Conservation (phyloP, 495 filamentous ascomycete genomes). For the Penicillium crystallinum region DNA sequence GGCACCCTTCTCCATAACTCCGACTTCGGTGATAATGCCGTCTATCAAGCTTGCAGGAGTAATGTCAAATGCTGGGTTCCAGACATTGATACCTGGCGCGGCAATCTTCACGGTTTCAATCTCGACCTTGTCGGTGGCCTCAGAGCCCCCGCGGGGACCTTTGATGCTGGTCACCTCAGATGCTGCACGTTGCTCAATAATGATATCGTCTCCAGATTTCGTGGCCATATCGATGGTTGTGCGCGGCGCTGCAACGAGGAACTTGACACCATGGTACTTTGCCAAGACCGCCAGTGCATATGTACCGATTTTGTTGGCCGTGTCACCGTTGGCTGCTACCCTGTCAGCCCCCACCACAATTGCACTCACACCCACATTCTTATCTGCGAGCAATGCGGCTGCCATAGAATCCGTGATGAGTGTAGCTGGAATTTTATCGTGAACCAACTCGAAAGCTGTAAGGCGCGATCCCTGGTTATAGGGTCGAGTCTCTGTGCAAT, state of each 20-base stretch:
- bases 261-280: conserved; percentile 81
- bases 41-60: conserved; percentile 85
- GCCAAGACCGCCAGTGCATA: conserved; percentile 85
- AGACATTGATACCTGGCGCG: conserved; percentile 73
- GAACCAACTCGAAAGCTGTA: conserved; percentile 92
- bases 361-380: conserved; percentile 61
- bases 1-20: conserved; percentile 71
- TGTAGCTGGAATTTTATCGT: conserved; percentile 87
- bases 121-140: conserved; percentile 44
- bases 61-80: conserved; percentile 96
- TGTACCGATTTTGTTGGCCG: conserved; percentile 98
- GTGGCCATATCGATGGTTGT: conserved; percentile 91
- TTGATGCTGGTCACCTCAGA: conserved; percentile 76
- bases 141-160: conserved; percentile 56
- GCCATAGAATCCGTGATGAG: conserved; percentile 98
- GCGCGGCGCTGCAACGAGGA: conserved; percentile 88
- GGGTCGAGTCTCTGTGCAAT: conserved; percentile 93
- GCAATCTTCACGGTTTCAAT: conserved; percentile 74
- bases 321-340: conserved; percentile 94
- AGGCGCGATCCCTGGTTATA: conserved; percentile 97
- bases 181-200: conserved; percentile 78
- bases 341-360: conserved; percentile 94
- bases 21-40: conserved; percentile 88
- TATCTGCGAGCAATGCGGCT: conserved; percentile 66
- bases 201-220: conserved; percentile 64